Percentiles rank a stretch among this genome's conserved stretches.
Evolutionary conservation across 805 yeast genomes (phyloP).

Genomic region (Spathaspora arborariae): DNA sequence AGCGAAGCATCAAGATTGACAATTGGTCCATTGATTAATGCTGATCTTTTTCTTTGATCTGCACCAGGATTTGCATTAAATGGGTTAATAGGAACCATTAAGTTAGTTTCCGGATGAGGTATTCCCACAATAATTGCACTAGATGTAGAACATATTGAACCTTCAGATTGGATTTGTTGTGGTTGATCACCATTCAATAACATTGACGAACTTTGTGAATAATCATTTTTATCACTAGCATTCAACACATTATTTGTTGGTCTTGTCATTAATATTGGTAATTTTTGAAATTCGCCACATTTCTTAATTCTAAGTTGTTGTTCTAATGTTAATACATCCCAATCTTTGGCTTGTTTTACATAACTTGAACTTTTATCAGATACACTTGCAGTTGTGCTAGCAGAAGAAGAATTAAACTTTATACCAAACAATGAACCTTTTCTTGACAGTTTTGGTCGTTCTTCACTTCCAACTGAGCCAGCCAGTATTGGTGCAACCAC

Average conservation of each 20-base stretch:
- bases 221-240: constrained; percentile 18
- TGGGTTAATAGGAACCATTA: constrained; percentile 33
- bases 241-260: constrained; percentile 21
- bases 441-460: constrained; percentile 14
- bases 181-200: constrained; percentile 20
- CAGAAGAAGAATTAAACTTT: constrained; percentile 22
- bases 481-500: constrained; percentile 2
- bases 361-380: constrained; percentile 10
- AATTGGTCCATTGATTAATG: constrained; percentile 77
- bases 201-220: constrained; percentile 33
- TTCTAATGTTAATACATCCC: constrained; percentile 30
- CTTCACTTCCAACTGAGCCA: constrained; percentile 5
- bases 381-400: constrained; percentile 2
- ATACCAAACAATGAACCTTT: constrained; percentile 39
- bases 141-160: constrained; percentile 24
- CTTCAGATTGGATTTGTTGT: constrained; percentile 14
- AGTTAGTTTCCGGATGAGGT: constrained; percentile 35
- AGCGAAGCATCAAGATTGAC: constrained; percentile 72
- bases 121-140: constrained; percentile 38
- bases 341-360: constrained; percentile 25
- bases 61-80: constrained; percentile 43
- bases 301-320: constrained; percentile 29
- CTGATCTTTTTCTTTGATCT: constrained; percentile 76
- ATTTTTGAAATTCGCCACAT: constrained; percentile 25
- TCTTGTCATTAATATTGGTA: constrained; percentile 34